A percentile compares a stretch with the other conserved stretches of the same genome.
These are phyloP conservation scores for Stemphylium lycopersici DNA, from an alignment of 2,329 filamentous ascomycete genomes.

Conservation along the genomic window DNA sequence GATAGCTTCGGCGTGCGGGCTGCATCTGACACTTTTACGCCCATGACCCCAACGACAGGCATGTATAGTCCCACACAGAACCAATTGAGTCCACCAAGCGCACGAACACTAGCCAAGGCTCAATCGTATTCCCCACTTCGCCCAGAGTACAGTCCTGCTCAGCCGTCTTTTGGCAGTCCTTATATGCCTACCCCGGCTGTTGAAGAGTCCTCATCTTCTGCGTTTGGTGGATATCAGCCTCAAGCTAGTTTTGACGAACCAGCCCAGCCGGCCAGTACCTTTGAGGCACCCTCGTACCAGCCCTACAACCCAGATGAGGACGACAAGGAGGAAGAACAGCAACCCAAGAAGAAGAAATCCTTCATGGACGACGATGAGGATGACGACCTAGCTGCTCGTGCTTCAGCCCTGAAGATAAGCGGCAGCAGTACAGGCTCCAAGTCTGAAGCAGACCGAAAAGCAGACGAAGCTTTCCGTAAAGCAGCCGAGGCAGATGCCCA, in stretches of 20 bases:
- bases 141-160: slow-evolving; percentile 30
- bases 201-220: slow-evolving; percentile 28
- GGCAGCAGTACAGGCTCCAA: slow-evolving; percentile 24
- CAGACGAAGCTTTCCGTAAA: slow-evolving; percentile 83
- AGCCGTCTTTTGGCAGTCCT: slow-evolving; percentile 35
- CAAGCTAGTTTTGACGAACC: slow-evolving; percentile 35
- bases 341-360: slow-evolving; percentile 67
- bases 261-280: slow-evolving; percentile 26
- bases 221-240: slow-evolving; percentile 37
- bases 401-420: slow-evolving; percentile 55
- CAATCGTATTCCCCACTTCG: slow-evolving; percentile 44
- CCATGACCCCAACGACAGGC: slow-evolving; percentile 33
- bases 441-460: slow-evolving; percentile 68
- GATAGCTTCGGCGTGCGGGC: slow-evolving; percentile 34
- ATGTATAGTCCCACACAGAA: slow-evolving; percentile 40
- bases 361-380: slow-evolving; percentile 86
- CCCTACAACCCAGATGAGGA: slow-evolving; percentile 59
- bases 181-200: slow-evolving; percentile 39
- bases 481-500: slow-evolving; percentile 76
- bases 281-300: slow-evolving; percentile 49
- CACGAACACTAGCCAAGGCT: slow-evolving; percentile 33
- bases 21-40: slow-evolving; percentile 40
- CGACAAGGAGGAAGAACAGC: slow-evolving; percentile 53
- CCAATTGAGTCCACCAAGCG: slow-evolving; percentile 38
- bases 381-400: slow-evolving; percentile 63